Percentiles rank a stretch among this genome's conserved stretches.
Conservation (phyloP, 306 rosid genomes). For the Begonia masoniana region DNA sequence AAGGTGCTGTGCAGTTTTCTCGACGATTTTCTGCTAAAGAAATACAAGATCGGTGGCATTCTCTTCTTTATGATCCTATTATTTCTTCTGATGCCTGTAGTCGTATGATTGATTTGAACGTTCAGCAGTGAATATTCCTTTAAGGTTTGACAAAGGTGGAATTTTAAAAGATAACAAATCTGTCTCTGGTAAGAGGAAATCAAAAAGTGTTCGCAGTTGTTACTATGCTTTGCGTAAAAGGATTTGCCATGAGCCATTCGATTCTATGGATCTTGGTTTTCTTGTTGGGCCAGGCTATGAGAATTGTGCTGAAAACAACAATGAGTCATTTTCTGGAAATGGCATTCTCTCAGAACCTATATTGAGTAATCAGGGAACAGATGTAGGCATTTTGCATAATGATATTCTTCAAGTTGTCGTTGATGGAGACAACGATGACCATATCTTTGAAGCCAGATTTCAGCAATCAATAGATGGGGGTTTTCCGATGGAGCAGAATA, state of each 20-base stretch:
- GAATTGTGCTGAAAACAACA: slow-evolving; percentile 23
- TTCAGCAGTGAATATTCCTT: slow-evolving; percentile 29
- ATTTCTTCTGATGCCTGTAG: slow-evolving; percentile 50
- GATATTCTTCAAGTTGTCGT: slow-evolving; percentile 35
- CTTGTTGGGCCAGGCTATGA: slow-evolving; percentile 38
- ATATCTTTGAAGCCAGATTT: slow-evolving; percentile 28
- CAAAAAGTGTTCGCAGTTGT: slow-evolving; percentile 44
- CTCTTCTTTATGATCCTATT: slow-evolving; percentile 62
- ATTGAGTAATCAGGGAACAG: slow-evolving; percentile 25
- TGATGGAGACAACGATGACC: slow-evolving; percentile 21
- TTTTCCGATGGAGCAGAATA: slow-evolving; percentile 23
- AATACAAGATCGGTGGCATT: slow-evolving; percentile 73
- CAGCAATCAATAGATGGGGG: slow-evolving; percentile 30
- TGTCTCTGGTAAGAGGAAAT: slow-evolving; percentile 46
- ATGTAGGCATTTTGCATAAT: slow-evolving; percentile 25
- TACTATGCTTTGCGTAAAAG: slow-evolving; percentile 70
- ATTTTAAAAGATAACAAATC: slow-evolving; percentile 34
- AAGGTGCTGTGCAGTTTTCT: slow-evolving; percentile 94
- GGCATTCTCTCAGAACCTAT: slow-evolving; percentile 23
- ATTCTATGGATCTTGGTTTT: slow-evolving; percentile 44
- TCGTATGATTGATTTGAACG: slow-evolving; percentile 37
- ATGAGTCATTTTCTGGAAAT: slow-evolving; percentile 30
- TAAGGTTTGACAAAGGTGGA: slow-evolving; percentile 34
- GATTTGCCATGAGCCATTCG: slow-evolving; percentile 33
- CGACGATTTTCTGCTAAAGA: slow-evolving; percentile 55